These are phyloP conservation scores for Aschersonia sp. DNA, from an alignment of 2,329 filamentous ascomycete genomes.

Conservation along the genomic window DNA sequence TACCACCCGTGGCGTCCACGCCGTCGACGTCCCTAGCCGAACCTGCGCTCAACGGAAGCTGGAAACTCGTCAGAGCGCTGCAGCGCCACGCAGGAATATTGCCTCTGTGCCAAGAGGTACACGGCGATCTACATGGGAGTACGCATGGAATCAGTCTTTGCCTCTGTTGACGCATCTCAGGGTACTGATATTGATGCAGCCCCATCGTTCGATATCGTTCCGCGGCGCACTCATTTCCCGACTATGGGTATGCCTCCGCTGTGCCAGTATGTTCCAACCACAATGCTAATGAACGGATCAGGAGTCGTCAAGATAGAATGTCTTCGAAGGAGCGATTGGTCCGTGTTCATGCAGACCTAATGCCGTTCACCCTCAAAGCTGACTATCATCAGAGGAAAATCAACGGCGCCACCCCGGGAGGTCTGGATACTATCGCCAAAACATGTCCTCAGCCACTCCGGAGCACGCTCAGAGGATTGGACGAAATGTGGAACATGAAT, in stretches of 20 bases:
- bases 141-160: conserved; percentile 4
- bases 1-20: background rate
- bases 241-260: conserved; percentile 22
- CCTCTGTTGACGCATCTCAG: background rate
- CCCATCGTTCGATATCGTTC: conserved; percentile 20
- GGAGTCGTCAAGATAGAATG: conserved; percentile 10
- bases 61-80: conserved; percentile 10
- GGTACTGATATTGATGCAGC: conserved; percentile 8
- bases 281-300: conserved; percentile 8
- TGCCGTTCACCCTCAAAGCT: background rate
- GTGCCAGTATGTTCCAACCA: background rate
- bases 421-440: conserved; percentile 3
- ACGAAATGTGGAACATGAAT: background rate
- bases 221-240: conserved; percentile 22
- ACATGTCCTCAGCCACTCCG: too few relatives aligned
- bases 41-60: conserved; percentile 11
- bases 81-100: conserved; percentile 2
- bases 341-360: background rate
- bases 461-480: background rate
- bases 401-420: conserved; percentile 1
- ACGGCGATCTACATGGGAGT: conserved; percentile 16
- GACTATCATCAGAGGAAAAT: conserved; percentile 2
- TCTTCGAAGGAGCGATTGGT: conserved; percentile 2
- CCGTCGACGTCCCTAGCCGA: background rate
- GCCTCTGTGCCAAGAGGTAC: conserved; percentile 4